A percentile compares a stretch with the other conserved stretches of the same genome.
These are phyloP conservation scores for Heliocybe sulcata DNA, from an alignment of 1,284 basidiomycete genomes.

Conservation along the genomic window DNA sequence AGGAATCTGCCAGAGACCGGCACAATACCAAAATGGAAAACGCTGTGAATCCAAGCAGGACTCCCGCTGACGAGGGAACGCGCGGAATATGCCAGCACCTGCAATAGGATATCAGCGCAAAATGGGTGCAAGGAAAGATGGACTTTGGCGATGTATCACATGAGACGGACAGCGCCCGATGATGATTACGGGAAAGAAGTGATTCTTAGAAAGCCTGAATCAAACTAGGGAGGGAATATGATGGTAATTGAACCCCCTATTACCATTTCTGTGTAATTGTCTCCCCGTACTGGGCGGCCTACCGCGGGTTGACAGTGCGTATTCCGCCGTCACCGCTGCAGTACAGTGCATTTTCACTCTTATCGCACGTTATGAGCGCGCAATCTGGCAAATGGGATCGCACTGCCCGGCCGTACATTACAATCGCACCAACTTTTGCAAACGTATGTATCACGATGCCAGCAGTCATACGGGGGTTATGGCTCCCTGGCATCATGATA, in stretches of 20 bases:
- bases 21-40: no score
- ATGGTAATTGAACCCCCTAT: not conserved
- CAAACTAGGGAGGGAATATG: not conserved
- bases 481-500: not conserved
- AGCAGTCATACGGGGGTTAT: not conserved
- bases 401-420: not conserved
- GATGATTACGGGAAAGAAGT: not conserved
- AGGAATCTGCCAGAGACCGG: no score
- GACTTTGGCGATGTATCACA: not conserved
- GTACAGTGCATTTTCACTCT: not conserved
- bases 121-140: not conserved
- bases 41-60: no score
- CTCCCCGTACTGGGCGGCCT: not conserved
- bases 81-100: not conserved
- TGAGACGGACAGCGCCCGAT: not conserved
- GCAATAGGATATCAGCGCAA: not conserved
- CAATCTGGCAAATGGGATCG: not conserved
- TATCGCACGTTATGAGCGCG: not conserved
- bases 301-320: not conserved
- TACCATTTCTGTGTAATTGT: not conserved
- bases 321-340: not conserved
- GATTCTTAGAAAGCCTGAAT: not conserved
- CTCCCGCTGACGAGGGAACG: no score
- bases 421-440: not conserved
- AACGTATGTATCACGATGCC: not conserved